Conservation (phyloP, 2,329 filamentous ascomycete genomes). For the Hirsutella minnesotensis region DNA sequence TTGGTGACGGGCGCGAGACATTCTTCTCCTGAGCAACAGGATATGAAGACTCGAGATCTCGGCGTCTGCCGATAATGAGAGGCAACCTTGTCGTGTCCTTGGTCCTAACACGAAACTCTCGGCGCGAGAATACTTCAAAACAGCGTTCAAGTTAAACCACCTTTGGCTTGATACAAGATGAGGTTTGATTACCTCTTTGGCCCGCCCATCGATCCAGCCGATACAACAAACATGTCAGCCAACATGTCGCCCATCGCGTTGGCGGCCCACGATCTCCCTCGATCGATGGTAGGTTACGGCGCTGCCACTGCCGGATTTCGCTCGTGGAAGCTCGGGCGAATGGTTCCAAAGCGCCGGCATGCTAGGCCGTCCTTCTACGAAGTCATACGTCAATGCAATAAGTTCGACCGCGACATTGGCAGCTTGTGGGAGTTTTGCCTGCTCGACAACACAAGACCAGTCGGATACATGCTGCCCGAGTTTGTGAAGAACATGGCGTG, state of each 20-base stretch:
- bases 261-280: neutral
- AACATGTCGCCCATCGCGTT: constrained; percentile 1
- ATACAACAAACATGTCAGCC: neutral
- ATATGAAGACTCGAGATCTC: neutral
- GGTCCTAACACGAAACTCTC: neutral
- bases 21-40: neutral
- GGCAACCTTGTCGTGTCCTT: neutral
- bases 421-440: constrained; percentile 13
- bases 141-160: neutral
- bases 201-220: neutral
- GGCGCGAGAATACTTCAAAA: neutral
- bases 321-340: constrained; percentile 2
- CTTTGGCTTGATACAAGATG: neutral
- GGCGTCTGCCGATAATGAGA: neutral
- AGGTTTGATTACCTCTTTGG: neutral
- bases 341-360: neutral
- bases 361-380: constrained; percentile 8
- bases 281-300: neutral
- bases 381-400: constrained; percentile 14
- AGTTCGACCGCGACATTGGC: constrained; percentile 10
- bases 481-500: constrained; percentile 10
- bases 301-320: constrained; percentile 1
- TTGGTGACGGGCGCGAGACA: neutral
- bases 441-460: constrained; percentile 8
- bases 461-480: constrained; percentile 14